Evolutionary conservation across 352 stramenopile species (phyloP).

Genomic region (Phytopythium montanum): DNA sequence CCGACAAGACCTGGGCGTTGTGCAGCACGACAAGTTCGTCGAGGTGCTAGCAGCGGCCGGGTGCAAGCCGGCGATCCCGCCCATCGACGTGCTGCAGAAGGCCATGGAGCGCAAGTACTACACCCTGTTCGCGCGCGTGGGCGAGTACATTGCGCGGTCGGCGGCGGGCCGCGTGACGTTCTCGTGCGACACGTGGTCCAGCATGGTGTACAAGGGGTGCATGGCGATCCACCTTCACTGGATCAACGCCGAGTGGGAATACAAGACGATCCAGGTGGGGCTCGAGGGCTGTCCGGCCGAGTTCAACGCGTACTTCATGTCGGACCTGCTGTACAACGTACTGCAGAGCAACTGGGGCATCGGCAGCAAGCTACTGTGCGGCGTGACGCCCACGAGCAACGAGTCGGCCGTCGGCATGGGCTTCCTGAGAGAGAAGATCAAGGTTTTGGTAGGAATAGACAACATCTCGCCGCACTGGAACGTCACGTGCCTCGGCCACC

Average conservation of each 20-base stretch:
- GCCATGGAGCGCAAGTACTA: constrained; percentile 76
- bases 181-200: constrained; percentile 78
- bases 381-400: constrained; percentile 56
- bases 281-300: constrained; percentile 65
- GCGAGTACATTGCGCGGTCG: constrained; percentile 73
- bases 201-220: constrained; percentile 64
- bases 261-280: constrained; percentile 76
- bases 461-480: constrained; percentile 73
- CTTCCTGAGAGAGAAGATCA: constrained; percentile 77
- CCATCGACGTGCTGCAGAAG: constrained; percentile 55
- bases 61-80: constrained; percentile 43
- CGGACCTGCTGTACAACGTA: constrained; percentile 76
- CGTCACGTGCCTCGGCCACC: constrained; percentile 66
- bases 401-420: constrained; percentile 69
- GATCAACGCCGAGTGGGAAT: constrained; percentile 86
- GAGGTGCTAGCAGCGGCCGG: constrained; percentile 50
- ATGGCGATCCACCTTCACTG: constrained; percentile 76
- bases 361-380: constrained; percentile 66
- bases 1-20: constrained; percentile 54
- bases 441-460: constrained; percentile 71
- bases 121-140: constrained; percentile 58
- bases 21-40: constrained; percentile 69
- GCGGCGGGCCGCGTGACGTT: constrained; percentile 69
- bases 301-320: constrained; percentile 76
- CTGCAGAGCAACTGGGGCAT: constrained; percentile 78